Evolutionary conservation across 2,329 filamentous ascomycete species (phyloP).

Genomic region (Berkeleyomyces rouxiae): DNA sequence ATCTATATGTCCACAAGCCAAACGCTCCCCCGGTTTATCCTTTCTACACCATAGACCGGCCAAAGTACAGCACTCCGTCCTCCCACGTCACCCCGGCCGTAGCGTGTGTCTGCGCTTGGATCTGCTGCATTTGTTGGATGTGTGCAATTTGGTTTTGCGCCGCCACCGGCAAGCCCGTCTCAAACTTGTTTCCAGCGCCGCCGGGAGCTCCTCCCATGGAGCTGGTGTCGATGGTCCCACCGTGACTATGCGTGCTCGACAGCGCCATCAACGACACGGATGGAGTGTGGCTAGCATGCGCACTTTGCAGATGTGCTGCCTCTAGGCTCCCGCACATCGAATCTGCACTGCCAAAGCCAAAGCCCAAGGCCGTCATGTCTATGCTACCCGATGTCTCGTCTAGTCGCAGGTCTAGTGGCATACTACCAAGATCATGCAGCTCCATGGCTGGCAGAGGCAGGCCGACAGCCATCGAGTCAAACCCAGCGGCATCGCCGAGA

Average conservation of each 20-base stretch:
- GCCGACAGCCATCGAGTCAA: background rate
- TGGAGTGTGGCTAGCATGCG: background rate
- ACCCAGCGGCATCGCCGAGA: background rate
- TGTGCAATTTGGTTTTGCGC: constrained; percentile 3
- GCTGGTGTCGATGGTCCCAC: background rate
- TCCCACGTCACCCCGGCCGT: background rate
- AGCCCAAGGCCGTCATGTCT: background rate
- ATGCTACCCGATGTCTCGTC: background rate
- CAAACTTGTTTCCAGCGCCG: background rate
- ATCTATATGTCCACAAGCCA: background rate
- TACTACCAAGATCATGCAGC: background rate
- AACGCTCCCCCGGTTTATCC: background rate
- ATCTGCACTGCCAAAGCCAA: background rate
- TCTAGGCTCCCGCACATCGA: background rate
- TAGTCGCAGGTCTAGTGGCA: background rate
- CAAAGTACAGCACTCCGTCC: constrained; percentile 1
- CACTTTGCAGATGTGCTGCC: background rate
- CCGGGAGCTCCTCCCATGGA: background rate
- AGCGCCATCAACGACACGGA: constrained; percentile 1
- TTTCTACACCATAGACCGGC: background rate
- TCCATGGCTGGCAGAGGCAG: background rate
- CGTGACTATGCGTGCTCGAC: background rate
- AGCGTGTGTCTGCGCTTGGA: background rate
- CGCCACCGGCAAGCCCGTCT: constrained; percentile 2
- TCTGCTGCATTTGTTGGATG: constrained; percentile 8